Evolutionary conservation across 176 grass and related monocot species (phyloP), one percentile per base, ranked within the genome.

Genomic region (Oryza meyeriana): DNA sequence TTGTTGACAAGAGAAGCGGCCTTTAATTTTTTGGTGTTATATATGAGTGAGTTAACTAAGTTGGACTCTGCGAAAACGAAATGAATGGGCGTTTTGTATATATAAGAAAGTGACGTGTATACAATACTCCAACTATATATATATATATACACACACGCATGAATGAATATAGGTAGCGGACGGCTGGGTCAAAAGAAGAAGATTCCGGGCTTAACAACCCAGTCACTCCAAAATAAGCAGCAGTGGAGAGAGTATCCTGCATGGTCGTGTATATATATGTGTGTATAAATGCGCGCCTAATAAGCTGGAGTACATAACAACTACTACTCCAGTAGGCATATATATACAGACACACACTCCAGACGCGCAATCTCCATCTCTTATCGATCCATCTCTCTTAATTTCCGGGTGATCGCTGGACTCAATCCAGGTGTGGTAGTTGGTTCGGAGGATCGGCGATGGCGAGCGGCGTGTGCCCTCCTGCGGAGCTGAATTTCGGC

Each of bases 401-500:
- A 42, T 13, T n/a, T n/a, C n/a, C n/a, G n/a, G n/a, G n/a, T n/a
- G n/a, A n/a, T n/a, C n/a, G n/a, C n/a, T n/a, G n/a, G n/a, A n/a
- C n/a, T n/a, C n/a, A n/a, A n/a, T n/a, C n/a, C n/a, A n/a, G n/a
- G n/a, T n/a, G n/a, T n/a, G n/a, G n/a, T n/a, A n/a, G n/a, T n/a
- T n/a, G n/a, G n/a, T n/a, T n/a, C n/a, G n/a, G n/a, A n/a, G 32
- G 3, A 11, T 11, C 0, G 13, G 12, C 31, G 30, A 35, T 57
- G 64, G 85, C 42, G 65, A 58, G 25, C 29, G 90, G 79, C 89
- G 89, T 79, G 64, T 91, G 84, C 38, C 80, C 86, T 6, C 90
- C 91, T 64, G 52, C 82, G 81, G 91, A 83, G 33, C 4, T 94
- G 61, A 71, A 88, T 0, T 97, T 91, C 69, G 84, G 89, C 10